Conservation (phyloP, 495 filamentous ascomycete species). For the Trichoderma reesei region DNA sequence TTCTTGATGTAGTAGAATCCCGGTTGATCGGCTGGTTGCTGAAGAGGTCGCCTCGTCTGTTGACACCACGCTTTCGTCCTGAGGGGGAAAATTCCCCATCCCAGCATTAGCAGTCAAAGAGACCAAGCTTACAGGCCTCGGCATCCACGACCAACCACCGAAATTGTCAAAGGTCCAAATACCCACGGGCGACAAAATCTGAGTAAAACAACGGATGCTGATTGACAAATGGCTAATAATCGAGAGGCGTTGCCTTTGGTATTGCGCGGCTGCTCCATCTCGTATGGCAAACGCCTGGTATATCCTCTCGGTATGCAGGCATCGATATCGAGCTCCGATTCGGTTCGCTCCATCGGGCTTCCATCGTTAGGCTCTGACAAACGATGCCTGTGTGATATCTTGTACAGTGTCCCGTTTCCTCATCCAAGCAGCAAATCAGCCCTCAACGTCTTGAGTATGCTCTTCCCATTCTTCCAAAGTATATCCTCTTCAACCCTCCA, state of each 20-base stretch:
- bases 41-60: no score
- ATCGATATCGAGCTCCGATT: background rate
- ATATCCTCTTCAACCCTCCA: constrained; percentile 45
- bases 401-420: background rate
- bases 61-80: no score
- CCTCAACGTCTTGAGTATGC: background rate
- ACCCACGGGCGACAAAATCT: background rate
- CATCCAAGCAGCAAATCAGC: background rate
- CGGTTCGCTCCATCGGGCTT: background rate
- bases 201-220: background rate
- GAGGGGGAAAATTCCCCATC: background rate
- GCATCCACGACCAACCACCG: background rate
- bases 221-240: constrained; percentile 1
- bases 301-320: background rate
- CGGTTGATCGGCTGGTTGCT: no score
- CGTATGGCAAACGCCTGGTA: background rate
- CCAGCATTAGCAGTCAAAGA: background rate
- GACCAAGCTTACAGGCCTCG: background rate
- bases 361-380: background rate
- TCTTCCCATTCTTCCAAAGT: background rate
- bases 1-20: no score
- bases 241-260: background rate
- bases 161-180: background rate
- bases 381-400: background rate
- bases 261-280: background rate